Conservation (phyloP, 177 flowering plant species). For the Telopea speciosissima region DNA sequence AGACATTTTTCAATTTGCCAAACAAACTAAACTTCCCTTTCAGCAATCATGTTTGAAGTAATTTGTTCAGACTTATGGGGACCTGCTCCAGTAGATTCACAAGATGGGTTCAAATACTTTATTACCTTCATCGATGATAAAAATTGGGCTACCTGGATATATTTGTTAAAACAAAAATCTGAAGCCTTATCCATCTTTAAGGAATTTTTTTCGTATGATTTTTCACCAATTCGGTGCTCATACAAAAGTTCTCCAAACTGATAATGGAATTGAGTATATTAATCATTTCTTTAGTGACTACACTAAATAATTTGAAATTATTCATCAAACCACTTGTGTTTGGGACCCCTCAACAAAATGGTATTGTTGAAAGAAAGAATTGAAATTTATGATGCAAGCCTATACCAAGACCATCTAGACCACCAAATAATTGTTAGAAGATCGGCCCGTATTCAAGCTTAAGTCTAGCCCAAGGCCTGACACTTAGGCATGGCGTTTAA, state of each 20-base stretch:
- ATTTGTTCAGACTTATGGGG: constrained; percentile 3
- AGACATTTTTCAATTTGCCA: neutral
- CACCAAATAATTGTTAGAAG: too few relatives aligned
- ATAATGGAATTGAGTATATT: neutral
- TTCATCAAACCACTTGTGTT: constrained; percentile 5
- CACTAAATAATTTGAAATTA: neutral
- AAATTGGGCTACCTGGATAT: neutral
- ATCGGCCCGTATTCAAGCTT: too few relatives aligned
- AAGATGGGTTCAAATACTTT: constrained; percentile 1
- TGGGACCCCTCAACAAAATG: constrained; percentile 1
- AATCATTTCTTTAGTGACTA: neutral
- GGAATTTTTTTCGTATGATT: neutral
- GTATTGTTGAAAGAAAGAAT: constrained; percentile 1
- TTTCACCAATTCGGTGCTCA: neutral
- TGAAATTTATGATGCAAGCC: too few relatives aligned
- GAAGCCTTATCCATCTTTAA: neutral
- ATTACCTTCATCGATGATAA: neutral
- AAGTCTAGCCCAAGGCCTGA: too few relatives aligned
- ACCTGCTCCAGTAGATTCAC: neutral
- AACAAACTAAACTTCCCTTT: neutral
- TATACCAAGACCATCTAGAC: too few relatives aligned
- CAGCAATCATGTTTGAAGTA: neutral
- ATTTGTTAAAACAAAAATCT: constrained; percentile 1
- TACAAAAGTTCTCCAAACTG: neutral
- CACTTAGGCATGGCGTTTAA: too few relatives aligned